Conservation (phyloP, 2,329 filamentous ascomycete species). For the Phoma sp. region DNA sequence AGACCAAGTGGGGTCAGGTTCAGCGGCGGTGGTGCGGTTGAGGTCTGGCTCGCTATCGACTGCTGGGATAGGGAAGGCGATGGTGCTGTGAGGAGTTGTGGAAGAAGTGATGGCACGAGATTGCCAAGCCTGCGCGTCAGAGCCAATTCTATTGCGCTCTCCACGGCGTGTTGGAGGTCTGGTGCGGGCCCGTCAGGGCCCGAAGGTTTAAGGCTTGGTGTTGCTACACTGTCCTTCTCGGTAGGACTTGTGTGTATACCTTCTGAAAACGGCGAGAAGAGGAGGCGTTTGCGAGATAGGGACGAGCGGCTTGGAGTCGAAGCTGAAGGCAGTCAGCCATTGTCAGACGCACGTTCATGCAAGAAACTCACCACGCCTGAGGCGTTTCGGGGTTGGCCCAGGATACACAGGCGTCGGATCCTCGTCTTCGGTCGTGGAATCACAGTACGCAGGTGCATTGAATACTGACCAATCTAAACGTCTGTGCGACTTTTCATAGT, state of each 20-base stretch:
- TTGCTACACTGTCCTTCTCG: neutral
- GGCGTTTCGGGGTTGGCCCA: too few species aligned
- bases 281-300: neutral
- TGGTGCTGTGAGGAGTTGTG: neutral
- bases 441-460: neutral
- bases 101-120: neutral
- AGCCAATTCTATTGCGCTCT: too few species aligned
- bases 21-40: neutral
- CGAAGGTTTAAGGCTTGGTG: neutral
- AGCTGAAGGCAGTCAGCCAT: neutral
- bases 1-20: constrained; percentile 4
- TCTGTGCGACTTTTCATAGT: neutral
- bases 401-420: too few species aligned
- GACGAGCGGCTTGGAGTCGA: neutral
- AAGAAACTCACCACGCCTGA: neutral
- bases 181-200: neutral
- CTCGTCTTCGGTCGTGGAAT: too few species aligned
- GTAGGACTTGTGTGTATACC: neutral
- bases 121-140: too few species aligned
- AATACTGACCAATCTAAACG: neutral
- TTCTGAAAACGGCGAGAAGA: neutral
- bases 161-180: neutral
- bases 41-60: neutral
- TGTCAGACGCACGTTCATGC: neutral
- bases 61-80: neutral